Base-by-base conservation (phyloP, 352 stramenopile genomes). In the Blastocystis sp. region DNA sequence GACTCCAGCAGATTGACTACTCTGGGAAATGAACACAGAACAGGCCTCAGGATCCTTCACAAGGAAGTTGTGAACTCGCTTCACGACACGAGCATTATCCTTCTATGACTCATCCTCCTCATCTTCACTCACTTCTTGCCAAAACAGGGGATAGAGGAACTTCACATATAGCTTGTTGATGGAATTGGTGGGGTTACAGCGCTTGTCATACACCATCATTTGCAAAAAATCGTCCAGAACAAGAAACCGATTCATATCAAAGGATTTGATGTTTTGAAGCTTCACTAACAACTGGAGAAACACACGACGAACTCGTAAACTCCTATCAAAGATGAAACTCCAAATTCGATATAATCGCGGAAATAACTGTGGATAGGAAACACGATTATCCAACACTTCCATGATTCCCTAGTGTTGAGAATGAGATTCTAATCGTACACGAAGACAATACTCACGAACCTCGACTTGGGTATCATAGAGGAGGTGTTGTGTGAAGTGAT, bases 261-360 rank as follows among this genome's bases (percentile, higher is more conserved):
- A 81, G 1, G 69, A 81, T 40, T 81, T 81, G 69, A 81, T 81
- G 69, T 81, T 81, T 22, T 81, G 69, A 24, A 81, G 40, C 19
- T 81, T 81, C 33, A 62, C 44, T 37, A 81, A 54, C 69, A 81
- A 27, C 42, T 81, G 69, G 33, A 81, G 51, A 27, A 81, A 81
- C 2, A 59, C 42, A n/a, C 44, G 35, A 30, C 69, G 69, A 22
- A 81, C 69, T 22, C 69, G 69, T 17, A 81, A 30, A 30, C 42
- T 64, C 69, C 35, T 59, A 44, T 81, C 69, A 37, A 60, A 81
- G 44, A 81, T 2, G 48, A 81, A 81, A 19, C 27, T 42, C 69
- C 69, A 81, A 30, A 59, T 30, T 37, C 53, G 48, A 42, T 59
- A 24, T 17, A 81, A n/a, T 15, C 44, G 51, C 22, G 69, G 69